These are phyloP conservation scores for Ensete ventricosum DNA, from an alignment of 176 grass and related monocot genomes.

Conservation along the genomic window DNA sequence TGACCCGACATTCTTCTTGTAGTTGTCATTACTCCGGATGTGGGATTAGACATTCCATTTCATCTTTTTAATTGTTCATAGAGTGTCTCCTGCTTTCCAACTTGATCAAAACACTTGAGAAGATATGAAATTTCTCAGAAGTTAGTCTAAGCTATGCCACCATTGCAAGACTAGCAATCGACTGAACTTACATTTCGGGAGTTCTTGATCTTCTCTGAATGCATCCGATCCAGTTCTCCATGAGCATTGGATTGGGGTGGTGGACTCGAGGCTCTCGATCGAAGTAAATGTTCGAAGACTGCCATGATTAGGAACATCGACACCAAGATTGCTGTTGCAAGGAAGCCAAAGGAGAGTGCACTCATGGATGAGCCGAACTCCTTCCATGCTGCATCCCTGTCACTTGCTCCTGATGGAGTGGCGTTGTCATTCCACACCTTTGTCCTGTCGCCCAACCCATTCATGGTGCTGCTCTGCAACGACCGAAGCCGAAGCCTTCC, in stretches of 20 bases:
- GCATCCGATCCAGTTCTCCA: not conserved
- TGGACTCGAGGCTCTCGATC: not conserved
- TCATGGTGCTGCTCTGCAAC: not conserved
- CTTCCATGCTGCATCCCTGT: not conserved
- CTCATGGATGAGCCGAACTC: conserved; percentile 2
- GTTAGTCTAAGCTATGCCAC: not conserved
- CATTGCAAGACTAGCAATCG: not conserved
- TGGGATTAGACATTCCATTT: too few relatives aligned
- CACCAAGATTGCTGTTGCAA: conserved; percentile 1
- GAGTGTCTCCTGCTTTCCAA: not conserved
- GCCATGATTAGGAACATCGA: conserved; percentile 20
- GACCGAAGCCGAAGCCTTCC: too few relatives aligned
- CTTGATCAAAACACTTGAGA: not conserved
- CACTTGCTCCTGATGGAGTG: not conserved
- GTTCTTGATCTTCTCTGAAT: not conserved
- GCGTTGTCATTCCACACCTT: not conserved
- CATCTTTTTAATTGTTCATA: too few relatives aligned
- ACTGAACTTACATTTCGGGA: not conserved
- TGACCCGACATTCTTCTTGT: too few relatives aligned
- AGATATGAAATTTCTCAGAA: not conserved
- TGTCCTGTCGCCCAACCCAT: not conserved
- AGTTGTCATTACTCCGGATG: too few relatives aligned
- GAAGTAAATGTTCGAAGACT: conserved; percentile 13
- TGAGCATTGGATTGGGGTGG: not conserved
- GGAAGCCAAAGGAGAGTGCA: conserved; percentile 7